Base-by-base conservation (phyloP, 768 basidiomycete genomes). In the Suillus lakei region DNA sequence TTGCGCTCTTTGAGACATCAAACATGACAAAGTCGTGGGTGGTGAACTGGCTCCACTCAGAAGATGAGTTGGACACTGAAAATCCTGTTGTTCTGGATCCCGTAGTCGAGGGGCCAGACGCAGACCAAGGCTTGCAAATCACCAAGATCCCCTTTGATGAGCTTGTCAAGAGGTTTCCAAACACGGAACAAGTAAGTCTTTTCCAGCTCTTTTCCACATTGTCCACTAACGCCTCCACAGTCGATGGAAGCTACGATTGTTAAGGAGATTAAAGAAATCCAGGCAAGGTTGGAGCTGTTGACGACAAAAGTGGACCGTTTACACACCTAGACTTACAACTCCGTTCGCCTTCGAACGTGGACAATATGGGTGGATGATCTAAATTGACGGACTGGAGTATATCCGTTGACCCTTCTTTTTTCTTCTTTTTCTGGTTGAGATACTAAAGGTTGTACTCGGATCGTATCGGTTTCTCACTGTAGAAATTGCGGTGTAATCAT, bases 1-100 rank as follows among this genome's bases (percentile, higher is more conserved):
- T 98, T 67, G 91, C 94, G 0, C 71, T 96, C 39, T 91, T 82
- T 70, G 96, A 98, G 78, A 70, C 73, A 1, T 84, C 92, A 1
- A 81, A 82, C 12, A 74, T 83, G 56, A 86, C 83, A 67, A 83
- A 86, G 67, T 77, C 74, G 10, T 93, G 91, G 91, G 78, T 92
- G 74, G 83, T 85, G 43, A 84, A 82, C 63, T 92, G 93, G 90
- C 83, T 94, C 66, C 74, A 77, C 18, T 81, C 85, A 50, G 76
- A 82, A 28, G 86, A 91, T 69, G 86, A 91, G 69, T 87, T 84
- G 38, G 84, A 82, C 30, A 81, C 82, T 30, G 87, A 91, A 59
- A 79, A 78, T 54, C 84, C 86, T 1, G 77, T 80, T 64, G 76
- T 80, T 65, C 81, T 83, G 64, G 83, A 95, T 71, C 93, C 93